Evolutionary conservation across 495 filamentous ascomycete genomes (phyloP), one percentile per base, ranked within the genome.

Genomic region (Cercophora scortea): DNA sequence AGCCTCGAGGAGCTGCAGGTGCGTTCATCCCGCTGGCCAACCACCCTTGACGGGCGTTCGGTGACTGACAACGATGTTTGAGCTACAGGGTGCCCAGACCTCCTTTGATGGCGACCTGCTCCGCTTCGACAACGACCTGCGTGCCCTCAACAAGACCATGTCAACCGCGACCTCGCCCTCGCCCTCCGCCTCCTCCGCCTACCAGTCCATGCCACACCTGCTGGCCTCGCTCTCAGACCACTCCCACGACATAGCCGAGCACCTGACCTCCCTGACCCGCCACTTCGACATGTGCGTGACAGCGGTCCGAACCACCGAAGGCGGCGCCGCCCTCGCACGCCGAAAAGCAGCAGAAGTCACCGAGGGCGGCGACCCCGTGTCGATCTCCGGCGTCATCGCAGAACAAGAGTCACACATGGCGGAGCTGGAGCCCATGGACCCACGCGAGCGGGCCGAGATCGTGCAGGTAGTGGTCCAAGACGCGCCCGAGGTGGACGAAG

Each of bases 271-370:
- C 3, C 75, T 98, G 17, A 90, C 89, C n/a, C 75, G 76, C 12
- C 94, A 98, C 69, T 97, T 95, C 59, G 93, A 98, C 67, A 82
- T 94, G 50, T 98, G 93, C 61, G 89, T 93, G 17, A 90, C 83
- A 4, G 94, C 94, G 0, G 84, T 97, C 32, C 87, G 89, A 56
- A 87, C 92, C 53, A 96, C 92, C 2, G 91, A 97, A 72, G 93
- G 91, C 19, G 90, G 90, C 17, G 85, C 85, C 15, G 89, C 89
- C 6, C 79, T 84, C 39, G 75, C 79, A 39, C 76, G 81, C 36
- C 71, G 74, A 34, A 75, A 74, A 54, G 76, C 76, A 13, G 78
- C 77, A 49, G 74, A 77, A 50, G 62, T 54, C 35, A 79, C 84
- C 49, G 74, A 76, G 11, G 77, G 80, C 56, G 81, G 81, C 33